phyloP scores from a whole-genome alignment of 129 eudicot genomes.

The Rutidosis leptorrhynchoides region DNA sequence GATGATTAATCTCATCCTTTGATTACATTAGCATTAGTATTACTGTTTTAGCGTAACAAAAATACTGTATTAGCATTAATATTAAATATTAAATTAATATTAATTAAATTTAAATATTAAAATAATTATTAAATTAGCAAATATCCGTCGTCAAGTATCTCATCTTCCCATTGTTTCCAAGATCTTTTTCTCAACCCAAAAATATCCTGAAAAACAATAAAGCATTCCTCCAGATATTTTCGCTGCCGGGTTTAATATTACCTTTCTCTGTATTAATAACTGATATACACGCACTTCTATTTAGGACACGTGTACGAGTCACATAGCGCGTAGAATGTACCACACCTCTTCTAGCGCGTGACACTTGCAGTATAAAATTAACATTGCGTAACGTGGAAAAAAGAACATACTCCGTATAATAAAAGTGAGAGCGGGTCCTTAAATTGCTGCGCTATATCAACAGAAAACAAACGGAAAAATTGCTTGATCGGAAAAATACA shows the following conservation, averaged over 20 bases:
- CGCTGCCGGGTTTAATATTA: not conserved
- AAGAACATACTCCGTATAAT: not conserved
- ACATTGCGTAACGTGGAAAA: slow-evolving; percentile 22
- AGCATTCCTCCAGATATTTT: slow-evolving; percentile 24
- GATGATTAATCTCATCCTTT: no score
- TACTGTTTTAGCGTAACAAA: no score
- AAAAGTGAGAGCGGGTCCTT: slow-evolving; percentile 5
- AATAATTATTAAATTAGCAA: no score
- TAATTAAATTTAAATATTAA: no score
- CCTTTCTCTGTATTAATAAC: not conserved
- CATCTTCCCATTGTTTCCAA: not conserved
- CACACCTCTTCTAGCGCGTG: not conserved
- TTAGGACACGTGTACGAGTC: not conserved
- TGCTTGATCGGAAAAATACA: not conserved
- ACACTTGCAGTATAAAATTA: not conserved
- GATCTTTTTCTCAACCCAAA: slow-evolving; percentile 10
- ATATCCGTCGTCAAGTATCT: no score
- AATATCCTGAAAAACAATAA: no score
- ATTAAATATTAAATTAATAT: no score
- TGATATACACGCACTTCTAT: not conserved
- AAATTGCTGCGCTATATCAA: not conserved
- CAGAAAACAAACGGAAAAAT: not conserved
- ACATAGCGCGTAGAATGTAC: not conserved
- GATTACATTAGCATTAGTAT: no score
- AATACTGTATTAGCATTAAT: no score